Evolutionary conservation across 331 rosid genomes (phyloP), one percentile per base, ranked within the genome.

Genomic region (Pyracantha coccinea): DNA sequence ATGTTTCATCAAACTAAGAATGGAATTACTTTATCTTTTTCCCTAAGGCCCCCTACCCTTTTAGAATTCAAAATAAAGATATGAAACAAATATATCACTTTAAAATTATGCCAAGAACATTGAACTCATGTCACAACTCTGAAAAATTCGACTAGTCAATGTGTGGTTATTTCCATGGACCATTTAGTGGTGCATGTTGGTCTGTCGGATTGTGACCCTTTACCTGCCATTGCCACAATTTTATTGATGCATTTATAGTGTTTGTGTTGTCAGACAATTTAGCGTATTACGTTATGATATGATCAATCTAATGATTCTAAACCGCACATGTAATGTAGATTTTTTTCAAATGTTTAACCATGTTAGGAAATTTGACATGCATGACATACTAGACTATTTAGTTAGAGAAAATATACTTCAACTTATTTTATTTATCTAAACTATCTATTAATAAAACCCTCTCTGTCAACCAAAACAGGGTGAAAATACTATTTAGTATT

Each of bases 21-120:
- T 12, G 41, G 14, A 8, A 38, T 71, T 71, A 35, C 38, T 55
- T 78, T 45, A 63, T 77, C 33, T 50, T 58, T 70, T 76, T 21
- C 38, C 80, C 21, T 28, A 79, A 24, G 35, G 15, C 59, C 58
- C 28, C 78, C 65, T 24, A 21, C 62, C 38, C 77, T 65, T 83
- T 81, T 47, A 60, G 69, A 67, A 73, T 63, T 53, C 23, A 74
- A 79, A 74, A 66, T 69, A 79, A 74, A 70, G 73, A 77, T 62
- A 69, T 73, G 78, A 17, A 76, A 67, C 71, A 55, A 68, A 35
- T 81, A 61, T 65, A 38, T 85, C 21, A 74, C 85, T 86, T 78
- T 76, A 55, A 9, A 7, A 16, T 60, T 28, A 63, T 78, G 58
- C 41, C 31, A 24, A 78, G 27, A 33, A 35, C 55, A 20, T 21